A percentile compares a stretch with the other conserved stretches of the same genome.
Evolutionary conservation across 73 alveolate species (phyloP).

Genomic region (Breviolum minutum): DNA sequence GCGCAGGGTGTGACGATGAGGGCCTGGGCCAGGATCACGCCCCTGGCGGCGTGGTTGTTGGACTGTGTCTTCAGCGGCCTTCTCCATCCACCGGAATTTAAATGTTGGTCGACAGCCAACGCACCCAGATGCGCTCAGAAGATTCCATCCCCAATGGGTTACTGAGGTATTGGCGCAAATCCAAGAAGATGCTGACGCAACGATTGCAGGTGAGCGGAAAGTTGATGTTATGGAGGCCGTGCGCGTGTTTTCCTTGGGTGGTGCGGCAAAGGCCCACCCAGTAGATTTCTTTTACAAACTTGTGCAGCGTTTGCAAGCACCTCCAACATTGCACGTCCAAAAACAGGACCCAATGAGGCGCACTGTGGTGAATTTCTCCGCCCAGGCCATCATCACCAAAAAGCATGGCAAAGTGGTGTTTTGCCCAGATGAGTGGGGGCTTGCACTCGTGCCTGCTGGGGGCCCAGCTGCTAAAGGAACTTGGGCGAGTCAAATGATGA

Average conservation of each 20-base stretch:
- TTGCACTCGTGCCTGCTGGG: not conserved
- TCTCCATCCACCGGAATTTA: conserved; percentile 30
- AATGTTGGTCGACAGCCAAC: not conserved
- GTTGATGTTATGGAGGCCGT: not conserved
- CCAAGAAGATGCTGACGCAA: not conserved
- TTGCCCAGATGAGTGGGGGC: conserved; percentile 41
- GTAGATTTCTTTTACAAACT: not conserved
- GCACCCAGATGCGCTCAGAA: not conserved
- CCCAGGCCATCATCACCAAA: not conserved
- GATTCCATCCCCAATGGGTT: not conserved
- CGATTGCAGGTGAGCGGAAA: not conserved
- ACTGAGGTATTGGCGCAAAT: not conserved
- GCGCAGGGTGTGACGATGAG: too few species aligned
- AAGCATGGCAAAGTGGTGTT: not conserved
- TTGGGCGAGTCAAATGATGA: not conserved
- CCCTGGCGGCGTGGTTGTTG: conserved; percentile 10
- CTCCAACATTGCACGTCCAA: not conserved
- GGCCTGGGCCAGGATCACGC: too few species aligned
- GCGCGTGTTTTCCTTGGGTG: not conserved
- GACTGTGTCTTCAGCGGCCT: conserved; percentile 22
- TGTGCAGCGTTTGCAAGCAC: not conserved
- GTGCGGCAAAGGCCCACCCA: not conserved
- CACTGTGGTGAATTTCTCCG: not conserved
- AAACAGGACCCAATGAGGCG: not conserved
- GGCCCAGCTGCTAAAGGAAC: conserved; percentile 24